These are phyloP conservation scores for Geosmithia morbida DNA, from an alignment of 2,329 filamentous ascomycete genomes.

Conservation along the genomic window DNA sequence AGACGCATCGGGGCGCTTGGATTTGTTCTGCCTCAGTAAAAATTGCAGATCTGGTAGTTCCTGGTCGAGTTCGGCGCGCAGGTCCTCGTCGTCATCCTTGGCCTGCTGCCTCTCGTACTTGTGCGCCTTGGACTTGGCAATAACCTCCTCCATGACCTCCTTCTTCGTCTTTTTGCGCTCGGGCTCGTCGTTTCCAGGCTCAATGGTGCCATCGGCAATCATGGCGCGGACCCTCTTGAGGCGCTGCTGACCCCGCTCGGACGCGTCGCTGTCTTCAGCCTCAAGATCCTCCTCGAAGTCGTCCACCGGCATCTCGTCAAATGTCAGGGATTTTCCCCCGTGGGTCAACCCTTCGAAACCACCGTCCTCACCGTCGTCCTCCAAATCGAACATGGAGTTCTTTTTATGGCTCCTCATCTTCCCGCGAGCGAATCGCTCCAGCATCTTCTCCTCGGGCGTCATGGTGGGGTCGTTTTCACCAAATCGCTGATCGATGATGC, in stretches of 20 bases:
- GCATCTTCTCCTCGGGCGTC: conserved; percentile 83
- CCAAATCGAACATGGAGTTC: conserved; percentile 74
- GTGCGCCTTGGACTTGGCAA: conserved; percentile 90
- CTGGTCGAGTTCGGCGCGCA: conserved; percentile 73
- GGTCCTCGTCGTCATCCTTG: conserved; percentile 86
- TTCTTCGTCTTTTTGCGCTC: conserved; percentile 89
- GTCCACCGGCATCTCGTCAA: conserved; percentile 44
- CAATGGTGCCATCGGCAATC: conserved; percentile 31
- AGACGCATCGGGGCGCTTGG: conserved; percentile 12
- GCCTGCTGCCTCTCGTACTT: conserved; percentile 87
- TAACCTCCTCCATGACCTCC: conserved; percentile 95
- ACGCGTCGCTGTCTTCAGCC: conserved; percentile 42
- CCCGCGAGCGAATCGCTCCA: conserved; percentile 80
- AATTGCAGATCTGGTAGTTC: conserved; percentile 64
- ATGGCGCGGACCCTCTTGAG: conserved; percentile 40
- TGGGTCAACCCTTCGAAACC: conserved; percentile 63
- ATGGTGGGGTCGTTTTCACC: conserved; percentile 91
- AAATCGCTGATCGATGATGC: conserved; percentile 83
- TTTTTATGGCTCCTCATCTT: conserved; percentile 69
- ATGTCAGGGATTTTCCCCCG: conserved; percentile 57
- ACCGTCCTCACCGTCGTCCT: conserved; percentile 52
- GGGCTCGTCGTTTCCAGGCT: conserved; percentile 34
- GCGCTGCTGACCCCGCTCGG: conserved; percentile 36
- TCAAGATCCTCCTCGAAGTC: conserved; percentile 71
- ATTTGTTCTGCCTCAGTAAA: conserved; percentile 42